Conservation (phyloP, 2,329 filamentous ascomycete genomes). For the Colletotrichum cordylinicola region DNA sequence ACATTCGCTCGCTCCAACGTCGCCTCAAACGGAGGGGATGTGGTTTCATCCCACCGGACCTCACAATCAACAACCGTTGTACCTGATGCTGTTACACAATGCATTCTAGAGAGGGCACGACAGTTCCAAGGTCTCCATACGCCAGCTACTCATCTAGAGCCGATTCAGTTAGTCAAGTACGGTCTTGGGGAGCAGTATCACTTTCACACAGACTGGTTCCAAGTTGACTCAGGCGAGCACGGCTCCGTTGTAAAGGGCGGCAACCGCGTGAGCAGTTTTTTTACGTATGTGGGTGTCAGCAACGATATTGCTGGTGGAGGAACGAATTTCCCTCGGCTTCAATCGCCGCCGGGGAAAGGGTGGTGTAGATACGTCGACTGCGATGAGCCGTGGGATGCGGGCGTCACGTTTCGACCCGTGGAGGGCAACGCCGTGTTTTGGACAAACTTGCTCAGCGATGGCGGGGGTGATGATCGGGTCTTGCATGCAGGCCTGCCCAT, state of each 20-base stretch:
- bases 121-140: constrained; percentile 43
- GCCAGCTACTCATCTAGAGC: constrained; percentile 38
- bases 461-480: constrained; percentile 40
- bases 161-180: constrained; percentile 45
- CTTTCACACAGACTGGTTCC: constrained; percentile 49
- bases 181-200: constrained; percentile 42
- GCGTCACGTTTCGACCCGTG: constrained; percentile 43
- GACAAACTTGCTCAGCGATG: constrained; percentile 40
- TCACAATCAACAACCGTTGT: constrained; percentile 43
- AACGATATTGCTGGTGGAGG: constrained; percentile 43
- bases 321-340: constrained; percentile 44
- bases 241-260: constrained; percentile 37
- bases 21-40: constrained; percentile 31
- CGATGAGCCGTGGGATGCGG: constrained; percentile 43
- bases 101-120: constrained; percentile 43
- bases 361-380: constrained; percentile 47
- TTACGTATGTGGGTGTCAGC: constrained; percentile 42
- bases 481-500: constrained; percentile 45
- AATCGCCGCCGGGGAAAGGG: constrained; percentile 35
- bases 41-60: constrained; percentile 33
- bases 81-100: constrained; percentile 38
- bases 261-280: constrained; percentile 44
- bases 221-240: constrained; percentile 17
- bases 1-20: constrained; percentile 42
- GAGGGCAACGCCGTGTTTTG: constrained; percentile 46